These are phyloP conservation scores for Lasiodiplodia hormozganensis DNA, from an alignment of 2,329 filamentous ascomycete species.

Conservation along the genomic window DNA sequence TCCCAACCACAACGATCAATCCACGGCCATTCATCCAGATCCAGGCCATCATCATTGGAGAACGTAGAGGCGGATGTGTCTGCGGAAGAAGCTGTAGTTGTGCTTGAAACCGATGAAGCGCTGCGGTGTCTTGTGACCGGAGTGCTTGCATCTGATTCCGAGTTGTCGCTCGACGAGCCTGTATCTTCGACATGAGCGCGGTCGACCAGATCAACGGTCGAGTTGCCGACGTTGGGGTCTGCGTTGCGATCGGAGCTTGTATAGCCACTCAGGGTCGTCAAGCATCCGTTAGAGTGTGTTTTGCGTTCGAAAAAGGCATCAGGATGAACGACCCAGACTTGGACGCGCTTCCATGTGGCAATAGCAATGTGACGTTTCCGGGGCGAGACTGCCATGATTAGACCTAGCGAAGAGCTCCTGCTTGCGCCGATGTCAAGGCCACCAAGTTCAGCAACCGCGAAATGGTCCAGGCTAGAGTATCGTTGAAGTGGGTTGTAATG, in stretches of 20 bases:
- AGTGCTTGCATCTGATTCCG: not conserved
- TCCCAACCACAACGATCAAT: constrained; percentile 20
- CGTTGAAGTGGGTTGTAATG: constrained; percentile 25
- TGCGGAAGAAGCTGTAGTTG: not conserved
- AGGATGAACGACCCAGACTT: constrained; percentile 35
- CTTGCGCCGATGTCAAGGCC: constrained; percentile 31
- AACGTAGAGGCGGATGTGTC: not conserved
- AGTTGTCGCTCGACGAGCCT: not conserved
- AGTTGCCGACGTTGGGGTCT: not conserved
- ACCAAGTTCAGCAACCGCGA: constrained; percentile 35
- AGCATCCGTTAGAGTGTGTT: constrained; percentile 14
- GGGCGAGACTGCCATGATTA: constrained; percentile 35
- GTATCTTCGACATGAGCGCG: not conserved
- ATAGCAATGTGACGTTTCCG: constrained; percentile 35
- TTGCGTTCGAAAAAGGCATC: constrained; percentile 35
- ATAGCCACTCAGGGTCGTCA: not conserved
- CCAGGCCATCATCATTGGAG: not conserved
- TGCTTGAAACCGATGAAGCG: not conserved
- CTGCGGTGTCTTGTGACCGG: not conserved
- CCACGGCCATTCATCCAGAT: constrained; percentile 18
- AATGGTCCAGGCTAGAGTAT: constrained; percentile 30
- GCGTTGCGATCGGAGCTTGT: not conserved
- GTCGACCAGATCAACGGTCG: not conserved
- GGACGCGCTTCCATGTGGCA: constrained; percentile 35
- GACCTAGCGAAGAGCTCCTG: constrained; percentile 33